Evolutionary conservation across 2,329 filamentous ascomycete species (phyloP), one percentile per base, ranked within the genome.

Genomic region (Microsporum audouinii): DNA sequence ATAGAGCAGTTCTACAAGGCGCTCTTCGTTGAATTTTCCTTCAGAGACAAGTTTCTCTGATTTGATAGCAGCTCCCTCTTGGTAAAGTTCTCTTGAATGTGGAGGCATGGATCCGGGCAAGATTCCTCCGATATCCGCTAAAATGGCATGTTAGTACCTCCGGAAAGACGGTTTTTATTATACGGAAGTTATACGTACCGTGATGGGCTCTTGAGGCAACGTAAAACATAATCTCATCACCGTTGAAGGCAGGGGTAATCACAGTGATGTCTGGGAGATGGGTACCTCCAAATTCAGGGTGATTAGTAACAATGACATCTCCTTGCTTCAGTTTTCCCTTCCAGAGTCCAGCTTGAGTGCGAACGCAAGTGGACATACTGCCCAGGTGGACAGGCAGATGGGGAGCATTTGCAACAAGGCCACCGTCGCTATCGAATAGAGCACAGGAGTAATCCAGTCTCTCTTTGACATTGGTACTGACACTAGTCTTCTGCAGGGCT

Each of bases 221-320:
- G 63, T 89, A 90, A 72, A 89, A 89, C 23, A 89, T 78, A 60
- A 89, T 88, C 5, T 84, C 80, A 61, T 87, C 80, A 1, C 83
- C 84, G 64, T 81, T 82, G 72, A 89, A 90, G 0, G 86, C 86
- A 0, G 87, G 87, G 63, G 87, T 89, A 64, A 89, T 80, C 27
- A 88, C 85, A 0, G 88, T 94, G 61, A 94, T 89, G 69, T 94
- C 88, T 0, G 88, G 89, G 31, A 94, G 75, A 76, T 94, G 89
- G 0, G 89, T 95, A 45, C 89, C 89, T 38, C 89, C 89, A 68
- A 86, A 91, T 71, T 89, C 89, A 0, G 89, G 89, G 69, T 94
- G 89, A 67, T 94, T 94, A 0, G 88, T 88, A 4, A 92, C 88
- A 47, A 94, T 81, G 0, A 94, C 89, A 71, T 94, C 89, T 36